Percentiles rank a stretch among this genome's conserved stretches.
These are phyloP conservation scores for Grosmannia serpens DNA, from an alignment of 2,329 filamentous ascomycete species.

Conservation along the genomic window DNA sequence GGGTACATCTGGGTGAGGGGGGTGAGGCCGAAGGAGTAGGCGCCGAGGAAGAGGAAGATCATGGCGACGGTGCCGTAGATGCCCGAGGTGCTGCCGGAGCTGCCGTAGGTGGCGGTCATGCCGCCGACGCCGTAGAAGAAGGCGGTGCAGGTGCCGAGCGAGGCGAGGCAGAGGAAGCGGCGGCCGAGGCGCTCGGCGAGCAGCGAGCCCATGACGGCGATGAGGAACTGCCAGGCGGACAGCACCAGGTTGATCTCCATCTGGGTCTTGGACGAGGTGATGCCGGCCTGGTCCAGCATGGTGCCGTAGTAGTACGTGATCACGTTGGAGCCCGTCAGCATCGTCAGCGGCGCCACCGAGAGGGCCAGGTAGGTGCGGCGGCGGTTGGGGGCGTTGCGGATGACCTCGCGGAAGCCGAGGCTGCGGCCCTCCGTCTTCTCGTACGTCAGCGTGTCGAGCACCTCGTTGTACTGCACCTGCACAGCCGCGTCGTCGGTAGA, in stretches of 20 bases:
- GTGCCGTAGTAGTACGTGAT: constrained; percentile 12
- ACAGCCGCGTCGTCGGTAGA: constrained; percentile 22
- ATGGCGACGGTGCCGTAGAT: constrained; percentile 26
- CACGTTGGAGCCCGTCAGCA: constrained; percentile 11
- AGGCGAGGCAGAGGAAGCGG: constrained; percentile 24
- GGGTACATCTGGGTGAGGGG: constrained; percentile 34
- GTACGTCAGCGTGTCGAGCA: constrained; percentile 23
- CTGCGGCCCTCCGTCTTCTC: constrained; percentile 8
- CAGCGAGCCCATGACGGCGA: constrained; percentile 13
- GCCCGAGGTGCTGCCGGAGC: neutral
- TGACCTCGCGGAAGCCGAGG: constrained; percentile 7
- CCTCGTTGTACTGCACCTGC: constrained; percentile 27
- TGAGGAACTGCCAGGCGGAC: constrained; percentile 12
- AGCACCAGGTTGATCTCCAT: constrained; percentile 14
- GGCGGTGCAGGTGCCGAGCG: constrained; percentile 20
- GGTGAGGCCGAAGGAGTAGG: constrained; percentile 39
- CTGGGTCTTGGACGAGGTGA: constrained; percentile 11
- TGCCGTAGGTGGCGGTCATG: constrained; percentile 30
- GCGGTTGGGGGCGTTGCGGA: constrained; percentile 5
- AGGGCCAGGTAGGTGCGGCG: constrained; percentile 5
- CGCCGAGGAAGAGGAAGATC: constrained; percentile 41
- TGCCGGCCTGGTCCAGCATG: constrained; percentile 11
- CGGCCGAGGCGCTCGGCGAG: constrained; percentile 15
- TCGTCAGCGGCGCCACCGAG: constrained; percentile 10
- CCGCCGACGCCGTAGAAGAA: constrained; percentile 20